These are phyloP conservation scores for Colletotrichum horii DNA, from an alignment of 2,329 filamentous ascomycete species.

Conservation along the genomic window DNA sequence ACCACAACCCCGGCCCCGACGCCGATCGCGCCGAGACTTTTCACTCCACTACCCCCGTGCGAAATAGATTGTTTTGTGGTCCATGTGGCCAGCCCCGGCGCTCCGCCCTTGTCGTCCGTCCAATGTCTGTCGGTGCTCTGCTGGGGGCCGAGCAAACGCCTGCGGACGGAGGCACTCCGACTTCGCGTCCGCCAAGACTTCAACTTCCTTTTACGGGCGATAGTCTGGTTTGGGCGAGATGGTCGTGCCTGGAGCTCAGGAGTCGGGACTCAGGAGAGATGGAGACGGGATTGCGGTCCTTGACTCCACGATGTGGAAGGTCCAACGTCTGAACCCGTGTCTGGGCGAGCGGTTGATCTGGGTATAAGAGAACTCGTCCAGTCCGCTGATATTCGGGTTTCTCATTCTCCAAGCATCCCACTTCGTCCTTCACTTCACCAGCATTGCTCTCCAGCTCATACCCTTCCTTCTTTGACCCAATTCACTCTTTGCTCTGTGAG, in stretches of 20 bases:
- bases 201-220: slow-evolving; percentile 6
- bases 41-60: slow-evolving; percentile 10
- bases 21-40: slow-evolving; percentile 18
- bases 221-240: neutral
- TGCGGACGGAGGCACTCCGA: neutral
- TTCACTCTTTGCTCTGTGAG: slow-evolving; percentile 21
- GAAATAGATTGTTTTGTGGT: slow-evolving; percentile 16
- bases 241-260: neutral
- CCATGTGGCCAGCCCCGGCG: neutral
- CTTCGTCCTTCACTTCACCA: slow-evolving; percentile 11
- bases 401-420: neutral
- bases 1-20: slow-evolving; percentile 8
- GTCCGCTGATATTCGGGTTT: neutral
- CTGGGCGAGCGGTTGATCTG: neutral
- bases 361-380: slow-evolving; percentile 11
- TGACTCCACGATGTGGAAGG: neutral
- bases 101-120: neutral
- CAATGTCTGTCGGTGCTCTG: neutral
- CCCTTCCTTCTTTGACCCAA: neutral
- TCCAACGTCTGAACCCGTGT: neutral
- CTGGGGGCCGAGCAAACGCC: neutral
- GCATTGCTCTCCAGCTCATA: slow-evolving; percentile 8
- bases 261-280: neutral
- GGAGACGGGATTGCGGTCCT: slow-evolving; percentile 8
- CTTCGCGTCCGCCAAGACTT: neutral